Base-by-base conservation (phyloP, 2,329 filamentous ascomycete genomes). In the Penicillium freii region DNA sequence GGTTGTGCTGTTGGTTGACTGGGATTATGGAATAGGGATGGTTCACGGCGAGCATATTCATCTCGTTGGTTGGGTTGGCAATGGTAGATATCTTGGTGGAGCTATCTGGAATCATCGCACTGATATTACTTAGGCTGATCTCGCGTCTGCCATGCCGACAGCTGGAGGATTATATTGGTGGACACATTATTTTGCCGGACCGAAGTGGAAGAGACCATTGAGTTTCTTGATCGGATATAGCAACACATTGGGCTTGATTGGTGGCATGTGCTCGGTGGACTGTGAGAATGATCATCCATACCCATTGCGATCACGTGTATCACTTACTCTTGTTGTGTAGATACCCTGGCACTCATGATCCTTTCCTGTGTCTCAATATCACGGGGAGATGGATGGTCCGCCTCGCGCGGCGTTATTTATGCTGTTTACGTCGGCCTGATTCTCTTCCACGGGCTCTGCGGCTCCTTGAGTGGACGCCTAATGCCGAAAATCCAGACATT, bases 211-310 rank as follows among this genome's bases (percentile, higher is more conserved):
- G 57, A 84, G 84, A 62, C 79, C 82, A 5, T 68, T 86, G 23
- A 82, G 80, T 60, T 86, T 86, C 62, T 67, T 86, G 44, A 82
- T 86, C 17, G 83, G 84, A 29, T 86, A 86, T 63, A 84, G 81
- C 67, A 86, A 86, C 65, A 86, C 81, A 1, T 73, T 87, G 21
- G 84, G 84, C 13, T 68, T 85, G 13, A 77, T 87, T 21, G 84
- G 83, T 29, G 84, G 84, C 8, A 75, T 87, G 15, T 87, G 84
- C 67, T 85, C 82, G 31, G 82, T 86, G 57, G 84, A 87, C 66
- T 87, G 75, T 78, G 60, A 61, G 71, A n/a, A 27, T 7, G 2
- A n/a, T 40, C 25, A n/a, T 40, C 25, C 6, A 27, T 33, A 1
- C 3, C 5, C 13, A 27, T 25, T 19, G 2, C 19, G 9, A 4